A percentile compares a stretch with the other conserved stretches of the same genome.
Evolutionary conservation across 306 rosid species (phyloP).

Genomic region (Cucumis cinereus): DNA sequence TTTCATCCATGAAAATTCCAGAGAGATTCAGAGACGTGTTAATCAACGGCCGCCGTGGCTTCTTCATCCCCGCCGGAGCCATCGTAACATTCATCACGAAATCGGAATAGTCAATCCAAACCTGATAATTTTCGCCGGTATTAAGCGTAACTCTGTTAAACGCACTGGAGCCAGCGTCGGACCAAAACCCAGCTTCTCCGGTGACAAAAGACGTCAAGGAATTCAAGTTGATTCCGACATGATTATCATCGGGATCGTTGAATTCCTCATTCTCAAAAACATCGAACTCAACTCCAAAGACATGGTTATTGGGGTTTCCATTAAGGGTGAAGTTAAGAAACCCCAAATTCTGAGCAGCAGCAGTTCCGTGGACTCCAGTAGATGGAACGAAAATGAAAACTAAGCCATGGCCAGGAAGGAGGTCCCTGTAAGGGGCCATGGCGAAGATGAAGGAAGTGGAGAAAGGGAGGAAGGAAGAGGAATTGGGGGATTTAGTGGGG

Average conservation of each 20-base stretch:
- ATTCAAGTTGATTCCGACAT: slow-evolving; percentile 66
- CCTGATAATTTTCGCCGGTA: slow-evolving; percentile 62
- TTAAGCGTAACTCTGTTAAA: slow-evolving; percentile 45
- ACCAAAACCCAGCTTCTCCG: slow-evolving; percentile 59
- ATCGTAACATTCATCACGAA: slow-evolving; percentile 44
- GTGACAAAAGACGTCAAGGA: slow-evolving; percentile 37
- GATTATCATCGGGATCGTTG: slow-evolving; percentile 47
- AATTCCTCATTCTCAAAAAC: slow-evolving; percentile 65
- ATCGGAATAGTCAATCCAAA: slow-evolving; percentile 71
- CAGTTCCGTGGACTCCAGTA: slow-evolving; percentile 42
- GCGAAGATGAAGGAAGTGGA: slow-evolving; percentile 77
- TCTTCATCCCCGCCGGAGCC: slow-evolving; percentile 42
- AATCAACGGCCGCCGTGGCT: slow-evolving; percentile 40
- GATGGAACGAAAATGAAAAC: slow-evolving; percentile 57
- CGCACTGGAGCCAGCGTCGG: neutral
- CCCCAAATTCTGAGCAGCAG: slow-evolving; percentile 50
- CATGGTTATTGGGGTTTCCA: slow-evolving; percentile 30
- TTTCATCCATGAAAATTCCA: slow-evolving; percentile 48
- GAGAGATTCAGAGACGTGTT: slow-evolving; percentile 36
- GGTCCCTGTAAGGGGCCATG: slow-evolving; percentile 39
- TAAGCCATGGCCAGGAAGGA: slow-evolving; percentile 65
- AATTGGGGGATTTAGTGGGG: slow-evolving; percentile 33
- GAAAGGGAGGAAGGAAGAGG: slow-evolving; percentile 40
- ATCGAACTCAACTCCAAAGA: slow-evolving; percentile 72
- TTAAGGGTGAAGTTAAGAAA: slow-evolving; percentile 44